phyloP scores from a whole-genome alignment of 176 grass and related monocot species.

The Oryza australiensis region DNA sequence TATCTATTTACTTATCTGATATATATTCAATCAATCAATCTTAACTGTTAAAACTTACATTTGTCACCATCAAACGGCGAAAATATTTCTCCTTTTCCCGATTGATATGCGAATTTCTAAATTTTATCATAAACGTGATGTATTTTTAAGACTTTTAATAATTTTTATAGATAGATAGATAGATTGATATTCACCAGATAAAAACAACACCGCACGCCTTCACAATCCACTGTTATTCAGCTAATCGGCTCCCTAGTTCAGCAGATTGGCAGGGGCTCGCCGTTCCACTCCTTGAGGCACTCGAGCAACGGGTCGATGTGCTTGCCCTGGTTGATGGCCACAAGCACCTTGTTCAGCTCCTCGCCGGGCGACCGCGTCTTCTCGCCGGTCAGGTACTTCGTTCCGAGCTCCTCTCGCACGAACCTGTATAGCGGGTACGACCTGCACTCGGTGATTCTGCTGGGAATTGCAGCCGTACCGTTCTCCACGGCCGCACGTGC shows the following conservation, averaged over 20 bases:
- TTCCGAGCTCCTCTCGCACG: constrained; percentile 47
- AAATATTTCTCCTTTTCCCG: no score
- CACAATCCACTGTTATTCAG: not conserved
- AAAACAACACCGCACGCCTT: not conserved
- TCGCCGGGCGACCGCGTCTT: constrained; percentile 63
- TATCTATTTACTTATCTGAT: no score
- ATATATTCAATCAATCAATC: no score
- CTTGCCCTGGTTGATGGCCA: constrained; percentile 62
- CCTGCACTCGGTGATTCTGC: constrained; percentile 53
- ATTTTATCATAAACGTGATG: no score
- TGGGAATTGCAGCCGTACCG: constrained; percentile 37
- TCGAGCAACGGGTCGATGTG: constrained; percentile 65
- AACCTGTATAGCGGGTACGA: constrained; percentile 54
- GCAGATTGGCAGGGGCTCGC: constrained; percentile 61
- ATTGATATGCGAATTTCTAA: no score
- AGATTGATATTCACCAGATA: constrained; percentile 8
- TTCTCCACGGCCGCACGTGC: constrained; percentile 43
- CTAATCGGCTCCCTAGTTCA: constrained; percentile 1
- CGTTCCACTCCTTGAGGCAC: constrained; percentile 80
- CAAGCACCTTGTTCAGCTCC: constrained; percentile 67
- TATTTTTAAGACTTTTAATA: no score
- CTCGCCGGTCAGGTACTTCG: constrained; percentile 62
- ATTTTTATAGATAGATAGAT: no score
- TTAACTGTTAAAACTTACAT: no score
- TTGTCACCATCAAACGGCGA: no score